Percentiles rank a stretch among this genome's conserved stretches.
Evolutionary conservation across 345 rosid genomes (phyloP).

Genomic region (Citrus mangshanensis): DNA sequence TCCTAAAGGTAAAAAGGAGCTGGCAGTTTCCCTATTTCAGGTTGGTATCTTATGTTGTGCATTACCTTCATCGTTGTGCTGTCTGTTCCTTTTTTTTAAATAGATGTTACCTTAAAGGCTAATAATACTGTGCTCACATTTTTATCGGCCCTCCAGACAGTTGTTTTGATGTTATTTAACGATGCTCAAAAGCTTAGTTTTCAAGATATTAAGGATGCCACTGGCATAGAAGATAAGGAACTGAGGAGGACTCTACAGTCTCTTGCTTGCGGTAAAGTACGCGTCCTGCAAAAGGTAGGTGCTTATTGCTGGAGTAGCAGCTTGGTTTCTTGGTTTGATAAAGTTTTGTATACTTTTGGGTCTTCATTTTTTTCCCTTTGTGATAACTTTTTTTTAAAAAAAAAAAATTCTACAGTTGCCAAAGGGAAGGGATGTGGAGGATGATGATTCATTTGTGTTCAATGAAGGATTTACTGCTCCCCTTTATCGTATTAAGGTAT

Average conservation of each 20-base stretch:
- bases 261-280: constrained; percentile 96
- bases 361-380: neutral
- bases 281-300: constrained; percentile 85
- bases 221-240: constrained; percentile 94
- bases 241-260: constrained; percentile 92
- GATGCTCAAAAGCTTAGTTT: constrained; percentile 89
- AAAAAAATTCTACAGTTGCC: constrained; percentile 49
- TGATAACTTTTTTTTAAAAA: neutral
- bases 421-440: constrained; percentile 93
- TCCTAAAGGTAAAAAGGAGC: constrained; percentile 89
- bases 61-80: neutral
- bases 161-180: constrained; percentile 93
- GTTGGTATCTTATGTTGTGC: constrained; percentile 33
- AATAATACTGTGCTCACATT: constrained; percentile 11
- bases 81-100: neutral
- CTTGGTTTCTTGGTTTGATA: neutral
- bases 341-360: neutral
- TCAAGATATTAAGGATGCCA: constrained; percentile 88
- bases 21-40: constrained; percentile 97
- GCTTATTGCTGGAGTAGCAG: neutral
- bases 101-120: neutral
- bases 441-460: constrained; percentile 78
- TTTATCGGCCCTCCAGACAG: constrained; percentile 55
- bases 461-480: constrained; percentile 80
- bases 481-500: constrained; percentile 85